Conservation (phyloP, 2,329 filamentous ascomycete genomes). For the Xylariomycetidae sp. region DNA sequence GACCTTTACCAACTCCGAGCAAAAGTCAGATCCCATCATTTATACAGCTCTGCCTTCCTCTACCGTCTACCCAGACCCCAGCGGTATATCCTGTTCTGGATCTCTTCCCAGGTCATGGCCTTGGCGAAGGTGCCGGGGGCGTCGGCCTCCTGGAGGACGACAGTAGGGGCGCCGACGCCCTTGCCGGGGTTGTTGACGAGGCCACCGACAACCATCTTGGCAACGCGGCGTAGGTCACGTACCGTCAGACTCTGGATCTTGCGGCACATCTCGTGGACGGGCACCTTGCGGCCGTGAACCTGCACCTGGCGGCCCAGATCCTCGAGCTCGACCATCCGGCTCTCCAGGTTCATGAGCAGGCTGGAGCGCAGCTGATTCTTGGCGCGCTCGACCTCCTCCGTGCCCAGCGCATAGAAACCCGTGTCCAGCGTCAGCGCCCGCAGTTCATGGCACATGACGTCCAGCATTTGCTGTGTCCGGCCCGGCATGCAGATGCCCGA, state of each 20-base stretch:
- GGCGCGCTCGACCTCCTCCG: constrained; percentile 77
- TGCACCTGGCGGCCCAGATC: constrained; percentile 93
- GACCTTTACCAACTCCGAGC: no score
- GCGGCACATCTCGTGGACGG: constrained; percentile 86
- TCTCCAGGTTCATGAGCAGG: constrained; percentile 95
- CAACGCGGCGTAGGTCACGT: constrained; percentile 74
- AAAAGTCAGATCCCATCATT: no score
- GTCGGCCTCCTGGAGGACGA: constrained; percentile 89
- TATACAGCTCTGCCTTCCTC: constrained; percentile 6
- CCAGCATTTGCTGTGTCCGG: constrained; percentile 76
- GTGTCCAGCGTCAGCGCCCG: constrained; percentile 68
- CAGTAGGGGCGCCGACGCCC: constrained; percentile 84
- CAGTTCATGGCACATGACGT: constrained; percentile 91
- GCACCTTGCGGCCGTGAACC: constrained; percentile 89
- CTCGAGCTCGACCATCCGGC: constrained; percentile 94
- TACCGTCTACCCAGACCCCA: constrained; percentile 70
- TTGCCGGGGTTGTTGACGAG: constrained; percentile 65
- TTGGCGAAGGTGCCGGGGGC: constrained; percentile 62
- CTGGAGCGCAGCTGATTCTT: constrained; percentile 94
- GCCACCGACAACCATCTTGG: constrained; percentile 70
- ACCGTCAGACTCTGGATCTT: constrained; percentile 80
- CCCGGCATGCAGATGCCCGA: constrained; percentile 77
- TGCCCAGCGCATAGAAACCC: constrained; percentile 66
- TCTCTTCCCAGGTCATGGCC: constrained; percentile 76
- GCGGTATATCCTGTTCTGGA: constrained; percentile 75